Percentiles rank a stretch among this genome's conserved stretches.
phyloP scores from a whole-genome alignment of 2,329 filamentous ascomycete genomes.

The Aspergillus pseudoviridinutans region DNA sequence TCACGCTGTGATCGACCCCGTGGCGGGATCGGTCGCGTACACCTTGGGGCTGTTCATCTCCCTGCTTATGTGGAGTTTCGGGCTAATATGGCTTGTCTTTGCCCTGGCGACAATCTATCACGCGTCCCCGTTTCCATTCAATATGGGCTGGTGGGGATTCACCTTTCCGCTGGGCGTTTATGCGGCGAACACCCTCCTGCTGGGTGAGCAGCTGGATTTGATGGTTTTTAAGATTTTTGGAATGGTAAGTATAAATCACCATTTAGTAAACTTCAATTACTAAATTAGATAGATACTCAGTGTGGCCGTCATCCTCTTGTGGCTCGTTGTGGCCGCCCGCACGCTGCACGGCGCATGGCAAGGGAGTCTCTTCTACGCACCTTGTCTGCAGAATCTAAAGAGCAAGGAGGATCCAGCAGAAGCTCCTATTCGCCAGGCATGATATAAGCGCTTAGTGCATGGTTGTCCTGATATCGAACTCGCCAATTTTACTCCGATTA shows the following conservation, averaged over 20 bases:
- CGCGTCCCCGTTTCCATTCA: slow-evolving; percentile 48
- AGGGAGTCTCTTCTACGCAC: slow-evolving; percentile 48
- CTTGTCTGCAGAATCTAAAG: slow-evolving; percentile 42
- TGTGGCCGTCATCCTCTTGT: slow-evolving; percentile 46
- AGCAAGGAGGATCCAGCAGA: slow-evolving; percentile 13
- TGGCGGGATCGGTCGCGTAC: slow-evolving; percentile 55
- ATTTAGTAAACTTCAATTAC: neutral
- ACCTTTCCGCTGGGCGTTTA: slow-evolving; percentile 55
- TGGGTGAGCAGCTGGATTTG: slow-evolving; percentile 47
- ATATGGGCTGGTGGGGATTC: slow-evolving; percentile 59
- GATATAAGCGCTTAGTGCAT: neutral
- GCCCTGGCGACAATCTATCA: slow-evolving; percentile 47
- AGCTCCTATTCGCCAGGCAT: slow-evolving; percentile 2
- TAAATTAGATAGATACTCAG: slow-evolving; percentile 39
- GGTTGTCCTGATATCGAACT: neutral
- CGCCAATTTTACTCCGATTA: neutral
- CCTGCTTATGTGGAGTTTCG: slow-evolving; percentile 56
- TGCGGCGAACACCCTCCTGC: slow-evolving; percentile 32
- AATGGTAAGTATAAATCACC: slow-evolving; percentile 29
- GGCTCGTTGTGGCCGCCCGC: slow-evolving; percentile 46
- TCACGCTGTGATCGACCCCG: slow-evolving; percentile 33
- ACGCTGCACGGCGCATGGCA: slow-evolving; percentile 44
- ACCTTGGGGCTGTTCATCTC: slow-evolving; percentile 53
- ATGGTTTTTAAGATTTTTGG: slow-evolving; percentile 52
- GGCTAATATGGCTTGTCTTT: slow-evolving; percentile 52